phyloP scores from a whole-genome alignment of 2,329 filamentous ascomycete species.

The Ophiostoma quercus region DNA sequence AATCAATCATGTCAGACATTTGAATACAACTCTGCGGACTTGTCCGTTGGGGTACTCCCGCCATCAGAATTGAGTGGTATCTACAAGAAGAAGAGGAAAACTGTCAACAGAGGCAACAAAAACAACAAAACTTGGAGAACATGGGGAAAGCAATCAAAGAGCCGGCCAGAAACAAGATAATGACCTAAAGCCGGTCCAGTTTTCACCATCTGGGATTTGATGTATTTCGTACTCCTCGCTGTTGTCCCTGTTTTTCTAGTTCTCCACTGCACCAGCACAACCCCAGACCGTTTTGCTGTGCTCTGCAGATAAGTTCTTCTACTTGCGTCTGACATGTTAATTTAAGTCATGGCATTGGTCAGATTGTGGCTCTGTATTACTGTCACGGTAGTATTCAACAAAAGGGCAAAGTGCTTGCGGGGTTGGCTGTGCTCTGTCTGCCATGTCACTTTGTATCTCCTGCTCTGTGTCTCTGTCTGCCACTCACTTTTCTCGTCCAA shows the following conservation, averaged over 20 bases:
- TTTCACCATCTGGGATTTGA: not conserved
- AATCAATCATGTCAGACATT: not conserved
- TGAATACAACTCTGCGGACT: not conserved
- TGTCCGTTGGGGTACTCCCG: not conserved
- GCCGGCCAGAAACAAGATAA: not conserved
- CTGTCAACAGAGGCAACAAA: not conserved
- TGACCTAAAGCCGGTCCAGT: not conserved
- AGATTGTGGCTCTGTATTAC: not conserved
- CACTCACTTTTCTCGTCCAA: not conserved
- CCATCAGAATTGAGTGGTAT: too few relatives aligned
- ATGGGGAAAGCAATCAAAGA: not conserved
- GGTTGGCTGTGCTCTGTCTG: not conserved
- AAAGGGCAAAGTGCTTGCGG: not conserved
- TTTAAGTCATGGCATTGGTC: not conserved
- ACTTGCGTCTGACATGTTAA: slow-evolving; percentile 1
- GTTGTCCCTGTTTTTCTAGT: not conserved
- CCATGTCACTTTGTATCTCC: not conserved
- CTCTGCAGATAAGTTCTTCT: not conserved
- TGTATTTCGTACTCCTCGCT: too few relatives aligned
- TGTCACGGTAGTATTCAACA: not conserved
- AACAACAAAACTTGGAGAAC: not conserved
- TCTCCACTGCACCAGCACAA: slow-evolving; percentile 4
- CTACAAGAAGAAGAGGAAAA: not conserved
- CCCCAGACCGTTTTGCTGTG: not conserved
- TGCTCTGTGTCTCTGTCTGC: not conserved